Conservation (phyloP, 805 yeast species). For the Saturnispora zaruensis region DNA sequence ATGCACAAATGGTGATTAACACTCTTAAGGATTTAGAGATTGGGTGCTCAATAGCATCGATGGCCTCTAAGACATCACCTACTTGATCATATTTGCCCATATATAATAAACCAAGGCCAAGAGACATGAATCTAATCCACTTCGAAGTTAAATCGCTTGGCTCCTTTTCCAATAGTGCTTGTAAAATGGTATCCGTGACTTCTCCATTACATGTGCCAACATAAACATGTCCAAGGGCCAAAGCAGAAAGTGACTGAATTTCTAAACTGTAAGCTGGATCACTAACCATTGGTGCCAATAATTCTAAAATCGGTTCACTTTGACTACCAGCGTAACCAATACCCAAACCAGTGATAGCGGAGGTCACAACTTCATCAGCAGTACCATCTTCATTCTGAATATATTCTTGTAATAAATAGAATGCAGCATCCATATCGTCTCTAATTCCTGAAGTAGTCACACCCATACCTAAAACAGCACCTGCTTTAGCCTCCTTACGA, state of each 20-base stretch:
- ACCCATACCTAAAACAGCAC: slow-evolving; percentile 94
- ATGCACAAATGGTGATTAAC: slow-evolving; percentile 85
- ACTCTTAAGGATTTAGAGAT: slow-evolving; percentile 83
- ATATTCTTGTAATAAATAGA: slow-evolving; percentile 77
- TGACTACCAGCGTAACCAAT: slow-evolving; percentile 92
- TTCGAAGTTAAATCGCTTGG: slow-evolving; percentile 68
- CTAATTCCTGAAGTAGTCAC: slow-evolving; percentile 86
- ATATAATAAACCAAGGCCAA: slow-evolving; percentile 85
- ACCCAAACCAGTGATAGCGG: slow-evolving; percentile 88
- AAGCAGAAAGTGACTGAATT: slow-evolving; percentile 75
- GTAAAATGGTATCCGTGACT: slow-evolving; percentile 83
- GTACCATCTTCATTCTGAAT: slow-evolving; percentile 35
- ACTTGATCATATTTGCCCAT: slow-evolving; percentile 92
- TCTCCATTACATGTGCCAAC: slow-evolving; percentile 97
- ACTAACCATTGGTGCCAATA: slow-evolving; percentile 73
- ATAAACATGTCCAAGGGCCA: slow-evolving; percentile 87
- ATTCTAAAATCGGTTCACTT: slow-evolving; percentile 70
- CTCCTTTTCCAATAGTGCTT: slow-evolving; percentile 81
- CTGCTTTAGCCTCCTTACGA: slow-evolving; percentile 86
- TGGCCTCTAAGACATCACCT: slow-evolving; percentile 88
- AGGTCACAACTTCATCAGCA: slow-evolving; percentile 56
- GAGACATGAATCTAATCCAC: slow-evolving; percentile 83
- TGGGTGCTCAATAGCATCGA: slow-evolving; percentile 93
- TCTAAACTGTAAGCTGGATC: slow-evolving; percentile 71
- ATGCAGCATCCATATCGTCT: slow-evolving; percentile 91